Base-by-base conservation (phyloP, 1,284 basidiomycete genomes). In the Dichomitus squalens region DNA sequence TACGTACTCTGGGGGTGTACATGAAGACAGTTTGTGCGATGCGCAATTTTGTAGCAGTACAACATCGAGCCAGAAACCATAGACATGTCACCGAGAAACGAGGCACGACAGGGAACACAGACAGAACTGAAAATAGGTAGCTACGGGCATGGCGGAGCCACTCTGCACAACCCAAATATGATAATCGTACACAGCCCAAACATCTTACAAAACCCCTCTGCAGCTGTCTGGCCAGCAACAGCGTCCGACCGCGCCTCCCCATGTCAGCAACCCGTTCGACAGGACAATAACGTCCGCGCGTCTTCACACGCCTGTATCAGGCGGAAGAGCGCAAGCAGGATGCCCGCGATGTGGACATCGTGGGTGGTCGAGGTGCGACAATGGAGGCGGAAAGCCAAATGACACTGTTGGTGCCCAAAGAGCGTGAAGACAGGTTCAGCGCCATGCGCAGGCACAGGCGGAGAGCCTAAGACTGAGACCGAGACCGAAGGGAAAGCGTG, bases 191-290 rank as follows among this genome's bases (percentile, higher is more conserved):
- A 59, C 48, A 38, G 23, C 35, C 49, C 16, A 46, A 36, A 33
- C 47, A 49, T 29, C 11, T 31, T 52, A 52, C 60, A 51, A 58
- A 62, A 57, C 60, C 53, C 54, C 33, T 64, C 63, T 61, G 60
- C 59, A 64, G 59, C 60, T 61, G 52, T 64, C 59, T 61, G 58
- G 63, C 59, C 63, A 64, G 46, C 57, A 64, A 64, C 52, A 61
- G 57, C 58, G 29, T 55, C 60, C 60, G 47, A 31, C 41, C 53
- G 18, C 8, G 7, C 48, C 52, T 36, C 36, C 35, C 35, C 25
- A 40, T 40, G 18, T 31, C 44, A 44, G n/a, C 29, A 44, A 29
- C 25, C 16, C 43, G 3, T 18, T 44, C 48, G 2, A 49, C 20
- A n/a, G 47, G n/a, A 11, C 44, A 49, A 18, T 11, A 9, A n/a